Base-by-base conservation (phyloP, 176 grass and related monocot species). In the Zizania latifolia region DNA sequence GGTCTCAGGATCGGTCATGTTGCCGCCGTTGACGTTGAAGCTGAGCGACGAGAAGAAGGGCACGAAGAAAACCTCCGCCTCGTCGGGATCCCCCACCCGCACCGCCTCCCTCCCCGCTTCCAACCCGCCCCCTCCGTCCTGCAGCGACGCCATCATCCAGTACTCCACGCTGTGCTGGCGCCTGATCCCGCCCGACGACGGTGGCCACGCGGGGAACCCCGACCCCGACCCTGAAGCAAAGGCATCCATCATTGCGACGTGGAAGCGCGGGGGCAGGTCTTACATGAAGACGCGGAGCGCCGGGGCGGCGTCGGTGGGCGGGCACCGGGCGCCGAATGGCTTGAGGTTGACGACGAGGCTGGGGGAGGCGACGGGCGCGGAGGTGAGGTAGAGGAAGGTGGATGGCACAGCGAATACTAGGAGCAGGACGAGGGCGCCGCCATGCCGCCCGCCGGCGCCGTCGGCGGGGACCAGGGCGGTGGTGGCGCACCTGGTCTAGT, bases 21-120 rank as follows among this genome's bases (percentile, higher is more conserved):
- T 98, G 70, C 81, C 86, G 57, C 95, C 95, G 74, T 98, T 91
- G 2, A 93, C 87, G 45, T 98, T 98, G 84, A 98, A 98, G 79
- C 91, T 98, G 58, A 98, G 89, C 26, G 94, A 98, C 36, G 91
- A 98, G 91, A 98, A 98, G 87, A 98, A 98, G 1, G 94, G 94
- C 62, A 98, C 94, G 78, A 98, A 98, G 91, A 94, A 98, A 8
- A 79, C 94, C 37, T 98, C 91, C 14, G 94, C 94, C 4, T 67
- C 86, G 4, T 92, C 89, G 56, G 84, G 91, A 77, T 98, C 82
- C 62, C 61, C 58, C 80, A 98, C 91, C 68, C 94, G 83, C 58
- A 98, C 88, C 16, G 82, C 94, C 86, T 89, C 86, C 51, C 83
- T 87, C 23, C 12, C 68, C 32, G 70, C 68, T 27, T 70, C 76